Evolutionary conservation across 169 alveolate genomes (phyloP).

Genomic region (Neospora caninum): DNA sequence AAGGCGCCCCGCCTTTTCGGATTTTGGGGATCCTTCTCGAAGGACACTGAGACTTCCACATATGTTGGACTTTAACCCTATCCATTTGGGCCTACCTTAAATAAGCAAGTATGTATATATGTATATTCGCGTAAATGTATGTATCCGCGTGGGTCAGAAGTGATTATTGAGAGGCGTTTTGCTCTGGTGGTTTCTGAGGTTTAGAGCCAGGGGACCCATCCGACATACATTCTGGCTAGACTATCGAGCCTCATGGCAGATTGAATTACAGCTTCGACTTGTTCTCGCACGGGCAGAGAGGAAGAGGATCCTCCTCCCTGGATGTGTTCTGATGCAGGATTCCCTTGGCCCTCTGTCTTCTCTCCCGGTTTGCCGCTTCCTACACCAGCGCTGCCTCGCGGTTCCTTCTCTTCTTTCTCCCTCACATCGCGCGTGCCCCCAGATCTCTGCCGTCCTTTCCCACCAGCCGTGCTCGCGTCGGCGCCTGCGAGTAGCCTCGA

Average conservation of each 20-base stretch:
- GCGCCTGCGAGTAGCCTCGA: background rate
- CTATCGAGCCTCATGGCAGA: conserved; percentile 92
- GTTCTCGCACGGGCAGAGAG: conserved; percentile 47
- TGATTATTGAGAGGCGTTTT: background rate
- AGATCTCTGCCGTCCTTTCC: background rate
- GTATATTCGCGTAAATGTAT: background rate
- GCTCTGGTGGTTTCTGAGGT: background rate
- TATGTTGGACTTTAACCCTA: too few species aligned
- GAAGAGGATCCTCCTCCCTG: background rate
- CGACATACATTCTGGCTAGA: conserved; percentile 94
- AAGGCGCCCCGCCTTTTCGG: too few species aligned
- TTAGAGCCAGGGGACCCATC: conserved; percentile 92
- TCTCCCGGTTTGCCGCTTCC: background rate
- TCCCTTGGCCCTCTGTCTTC: background rate
- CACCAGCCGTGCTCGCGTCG: background rate
- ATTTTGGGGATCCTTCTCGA: too few species aligned
- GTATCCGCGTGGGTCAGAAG: background rate
- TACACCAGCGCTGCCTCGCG: background rate
- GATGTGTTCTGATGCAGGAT: conserved; percentile 70
- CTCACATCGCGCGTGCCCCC: background rate
- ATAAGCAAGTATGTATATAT: too few species aligned
- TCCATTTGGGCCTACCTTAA: too few species aligned
- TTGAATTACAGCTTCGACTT: conserved; percentile 56
- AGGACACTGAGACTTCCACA: too few species aligned
- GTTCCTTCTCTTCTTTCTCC: background rate